Base-by-base conservation (phyloP, 2,329 filamentous ascomycete species). In the Phaeosphaeria sp. region DNA sequence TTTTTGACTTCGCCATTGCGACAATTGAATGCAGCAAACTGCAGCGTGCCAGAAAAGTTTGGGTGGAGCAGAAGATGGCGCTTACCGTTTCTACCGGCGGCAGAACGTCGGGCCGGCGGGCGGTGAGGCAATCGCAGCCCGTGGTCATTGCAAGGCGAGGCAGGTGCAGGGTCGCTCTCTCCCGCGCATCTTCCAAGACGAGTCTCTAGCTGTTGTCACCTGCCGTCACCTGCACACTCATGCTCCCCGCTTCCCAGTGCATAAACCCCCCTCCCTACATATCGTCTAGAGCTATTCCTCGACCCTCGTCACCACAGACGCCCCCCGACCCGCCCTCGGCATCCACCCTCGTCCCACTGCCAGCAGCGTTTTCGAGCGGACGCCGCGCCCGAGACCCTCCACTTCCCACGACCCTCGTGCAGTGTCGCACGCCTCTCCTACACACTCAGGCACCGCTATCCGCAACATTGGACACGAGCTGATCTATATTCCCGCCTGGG, bases 1-100 rank as follows among this genome's bases (percentile, higher is more conserved):
- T 63, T 50, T 67, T 66, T 63, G 73, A 66, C 60, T 75, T 77
- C 52, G 66, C 71, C 75, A 77, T 77, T 49, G 67, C 57, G 60
- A 59, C 54, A 50, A 54, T 55, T 53, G 55, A 21, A 42, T 36
- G 44, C 53, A 33, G 59, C 49, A 53, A 50, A 33, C 49, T 42
- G 30, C 49, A 63, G 55, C 55, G 55, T 45, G 54, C 56, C 53
- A 60, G 62, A 69, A 74, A 74, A 67, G 63, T 75, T 74, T 75
- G 61, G 69, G 71, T 72, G 69, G 67, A 68, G 27, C 43, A 47
- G 20, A 40, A 43, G 21, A 17, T 17, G 51, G 21, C 43, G n/a
- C n/a, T 47, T 39, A 8, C 55, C 36, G 51, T 15, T 49, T 49
- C 25, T 39, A 22, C 27, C 24, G 30, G 27, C 44, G 61, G 61